Conservation (phyloP, 1,139 yeast species). For the Hansenula lynferdii region DNA sequence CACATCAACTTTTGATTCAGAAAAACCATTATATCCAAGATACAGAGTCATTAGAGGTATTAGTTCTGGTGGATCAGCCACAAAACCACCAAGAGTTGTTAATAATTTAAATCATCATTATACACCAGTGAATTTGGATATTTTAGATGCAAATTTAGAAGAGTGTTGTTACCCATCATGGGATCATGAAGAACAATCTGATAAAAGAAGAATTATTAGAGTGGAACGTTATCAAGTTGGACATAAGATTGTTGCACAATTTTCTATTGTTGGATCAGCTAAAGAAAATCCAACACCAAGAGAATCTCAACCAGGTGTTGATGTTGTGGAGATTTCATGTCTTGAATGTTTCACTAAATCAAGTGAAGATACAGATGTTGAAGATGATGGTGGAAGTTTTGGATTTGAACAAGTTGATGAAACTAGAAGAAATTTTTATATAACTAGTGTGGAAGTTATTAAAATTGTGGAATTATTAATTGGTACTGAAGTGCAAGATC, state of each 20-base stretch:
- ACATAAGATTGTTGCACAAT: constrained; percentile 40
- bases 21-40: constrained; percentile 16
- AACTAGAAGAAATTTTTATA: constrained; percentile 39
- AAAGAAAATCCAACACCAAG: constrained; percentile 39
- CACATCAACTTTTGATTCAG: constrained; percentile 6
- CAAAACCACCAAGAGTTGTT: constrained; percentile 45
- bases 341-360: constrained; percentile 38
- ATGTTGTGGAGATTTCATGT: constrained; percentile 56
- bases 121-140: constrained; percentile 41
- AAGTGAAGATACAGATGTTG: constrained; percentile 34
- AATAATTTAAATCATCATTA: constrained; percentile 32
- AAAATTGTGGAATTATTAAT: constrained; percentile 58
- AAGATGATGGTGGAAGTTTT: constrained; percentile 8
- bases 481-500: constrained; percentile 42
- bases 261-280: constrained; percentile 49
- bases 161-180: constrained; percentile 49
- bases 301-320: constrained; percentile 31
- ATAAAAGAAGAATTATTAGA: constrained; percentile 52
- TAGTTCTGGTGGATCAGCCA: constrained; percentile 53
- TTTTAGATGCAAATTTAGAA: constrained; percentile 39
- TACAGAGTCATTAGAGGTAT: constrained; percentile 51
- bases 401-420: constrained; percentile 8
- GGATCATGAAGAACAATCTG: constrained; percentile 40
- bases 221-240: constrained; percentile 50
- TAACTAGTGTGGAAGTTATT: constrained; percentile 63